Evolutionary conservation across 768 basidiomycete species (phyloP).

Genomic region (Suillus subaureus): DNA sequence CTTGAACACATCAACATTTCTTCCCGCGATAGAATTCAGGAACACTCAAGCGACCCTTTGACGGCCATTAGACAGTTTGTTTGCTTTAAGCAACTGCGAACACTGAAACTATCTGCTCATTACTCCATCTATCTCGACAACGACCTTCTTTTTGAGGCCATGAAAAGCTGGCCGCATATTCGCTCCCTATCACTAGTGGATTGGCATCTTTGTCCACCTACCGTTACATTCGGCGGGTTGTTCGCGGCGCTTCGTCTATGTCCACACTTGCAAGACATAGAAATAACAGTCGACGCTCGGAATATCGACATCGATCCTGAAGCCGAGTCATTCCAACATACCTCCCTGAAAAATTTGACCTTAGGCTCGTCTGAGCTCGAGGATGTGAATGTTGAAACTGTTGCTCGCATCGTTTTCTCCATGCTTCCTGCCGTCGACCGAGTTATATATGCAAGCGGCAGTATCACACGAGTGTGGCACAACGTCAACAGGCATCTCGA

Average conservation of each 20-base stretch:
- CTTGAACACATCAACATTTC: neutral
- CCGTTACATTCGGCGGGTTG: slow-evolving; percentile 1
- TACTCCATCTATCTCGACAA: neutral
- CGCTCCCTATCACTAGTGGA: neutral
- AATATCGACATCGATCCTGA: neutral
- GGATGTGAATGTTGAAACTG: neutral
- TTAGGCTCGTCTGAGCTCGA: neutral
- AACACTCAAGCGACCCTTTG: neutral
- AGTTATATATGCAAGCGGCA: neutral
- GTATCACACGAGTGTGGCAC: neutral
- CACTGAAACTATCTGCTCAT: neutral
- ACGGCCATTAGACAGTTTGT: neutral
- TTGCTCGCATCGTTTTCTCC: neutral
- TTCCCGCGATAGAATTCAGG: neutral
- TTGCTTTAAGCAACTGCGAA: neutral
- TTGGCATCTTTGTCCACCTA: no score
- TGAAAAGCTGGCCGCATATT: slow-evolving; percentile 1
- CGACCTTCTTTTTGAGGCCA: neutral
- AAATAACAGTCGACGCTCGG: neutral
- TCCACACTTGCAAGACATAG: neutral
- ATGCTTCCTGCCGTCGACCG: neutral
- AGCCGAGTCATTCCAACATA: neutral
- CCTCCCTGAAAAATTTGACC: neutral
- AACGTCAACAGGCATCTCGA: neutral
- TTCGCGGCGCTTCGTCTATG: neutral